phyloP scores from a whole-genome alignment of 768 basidiomycete species.

The Dentipellis sp. region DNA sequence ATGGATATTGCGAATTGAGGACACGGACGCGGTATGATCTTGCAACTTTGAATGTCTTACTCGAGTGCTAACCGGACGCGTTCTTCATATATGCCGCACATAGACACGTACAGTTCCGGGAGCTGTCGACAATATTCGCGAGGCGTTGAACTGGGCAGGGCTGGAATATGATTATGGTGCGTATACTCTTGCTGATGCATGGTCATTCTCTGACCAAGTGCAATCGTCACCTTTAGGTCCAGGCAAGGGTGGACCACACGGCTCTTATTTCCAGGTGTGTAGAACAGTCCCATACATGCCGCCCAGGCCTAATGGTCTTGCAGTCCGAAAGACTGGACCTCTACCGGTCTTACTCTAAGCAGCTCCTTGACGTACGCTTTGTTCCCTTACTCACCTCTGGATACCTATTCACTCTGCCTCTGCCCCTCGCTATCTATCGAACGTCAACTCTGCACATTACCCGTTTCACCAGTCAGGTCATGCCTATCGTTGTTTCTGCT shows the following conservation, averaged over 20 bases:
- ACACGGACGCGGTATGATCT: slow-evolving; percentile 80
- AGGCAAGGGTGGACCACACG: slow-evolving; percentile 61
- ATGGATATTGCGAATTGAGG: slow-evolving; percentile 91
- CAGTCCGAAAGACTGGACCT: slow-evolving; percentile 87
- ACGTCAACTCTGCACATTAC: background rate
- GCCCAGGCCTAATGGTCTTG: background rate
- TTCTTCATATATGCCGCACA: background rate
- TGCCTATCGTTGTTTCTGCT: slow-evolving; percentile 95
- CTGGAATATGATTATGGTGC: slow-evolving; percentile 86
- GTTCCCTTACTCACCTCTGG: background rate
- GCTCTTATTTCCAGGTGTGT: slow-evolving; percentile 79
- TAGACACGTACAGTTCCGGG: slow-evolving; percentile 78
- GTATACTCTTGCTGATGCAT: slow-evolving; percentile 11
- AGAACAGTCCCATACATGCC: background rate
- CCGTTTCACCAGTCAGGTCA: slow-evolving; percentile 54
- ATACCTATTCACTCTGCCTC: background rate
- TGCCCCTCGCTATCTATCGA: background rate
- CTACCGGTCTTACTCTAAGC: slow-evolving; percentile 65
- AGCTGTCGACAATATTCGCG: slow-evolving; percentile 72
- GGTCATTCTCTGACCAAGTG: background rate
- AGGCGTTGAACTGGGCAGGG: slow-evolving; percentile 83
- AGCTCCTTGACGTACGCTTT: slow-evolving; percentile 61
- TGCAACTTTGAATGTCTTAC: background rate
- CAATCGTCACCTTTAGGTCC: slow-evolving; percentile 45
- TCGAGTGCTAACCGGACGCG: background rate